A percentile compares a stretch with the other conserved stretches of the same genome.
These are phyloP conservation scores for Nepenthes alata DNA, from an alignment of 179 eudicot species.

Conservation along the genomic window DNA sequence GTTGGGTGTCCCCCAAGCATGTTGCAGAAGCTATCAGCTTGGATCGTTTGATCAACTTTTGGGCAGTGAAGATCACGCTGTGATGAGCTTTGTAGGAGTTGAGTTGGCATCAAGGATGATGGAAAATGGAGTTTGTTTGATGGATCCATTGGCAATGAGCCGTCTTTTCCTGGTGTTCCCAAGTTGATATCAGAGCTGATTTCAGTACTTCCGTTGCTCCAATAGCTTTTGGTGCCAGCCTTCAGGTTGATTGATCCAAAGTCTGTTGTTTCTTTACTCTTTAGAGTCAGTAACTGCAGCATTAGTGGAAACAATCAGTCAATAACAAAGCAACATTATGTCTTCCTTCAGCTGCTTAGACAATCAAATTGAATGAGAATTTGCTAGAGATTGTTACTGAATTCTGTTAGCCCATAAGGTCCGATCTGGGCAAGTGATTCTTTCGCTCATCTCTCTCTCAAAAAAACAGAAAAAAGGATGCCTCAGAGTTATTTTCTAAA, in stretches of 20 bases:
- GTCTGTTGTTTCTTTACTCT: slow-evolving; percentile 37
- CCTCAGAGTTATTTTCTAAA: no score
- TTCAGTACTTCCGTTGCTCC: slow-evolving; percentile 69
- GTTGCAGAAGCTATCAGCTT: slow-evolving; percentile 39
- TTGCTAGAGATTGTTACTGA: no score
- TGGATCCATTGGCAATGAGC: slow-evolving; percentile 26
- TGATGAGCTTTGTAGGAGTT: slow-evolving; percentile 32
- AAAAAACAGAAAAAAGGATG: no score
- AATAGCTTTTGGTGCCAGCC: slow-evolving; percentile 45
- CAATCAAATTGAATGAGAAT: not conserved
- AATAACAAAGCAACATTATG: not conserved
- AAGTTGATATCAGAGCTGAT: slow-evolving; percentile 50
- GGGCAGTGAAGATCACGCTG: slow-evolving; percentile 27
- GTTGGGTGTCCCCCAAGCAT: slow-evolving; percentile 32
- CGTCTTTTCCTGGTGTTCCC: slow-evolving; percentile 27
- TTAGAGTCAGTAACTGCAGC: slow-evolving; percentile 52
- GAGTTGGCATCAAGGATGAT: slow-evolving; percentile 16
- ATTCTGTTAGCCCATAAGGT: not conserved
- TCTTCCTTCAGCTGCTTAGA: not conserved
- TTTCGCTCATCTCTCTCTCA: not conserved
- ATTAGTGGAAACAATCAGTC: slow-evolving; percentile 4
- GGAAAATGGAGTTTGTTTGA: slow-evolving; percentile 19
- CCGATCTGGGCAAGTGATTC: not conserved
- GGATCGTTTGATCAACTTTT: slow-evolving; percentile 25
- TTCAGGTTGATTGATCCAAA: slow-evolving; percentile 51